Conservation (phyloP, 352 stramenopile genomes). For the Pythium myriotylum region DNA sequence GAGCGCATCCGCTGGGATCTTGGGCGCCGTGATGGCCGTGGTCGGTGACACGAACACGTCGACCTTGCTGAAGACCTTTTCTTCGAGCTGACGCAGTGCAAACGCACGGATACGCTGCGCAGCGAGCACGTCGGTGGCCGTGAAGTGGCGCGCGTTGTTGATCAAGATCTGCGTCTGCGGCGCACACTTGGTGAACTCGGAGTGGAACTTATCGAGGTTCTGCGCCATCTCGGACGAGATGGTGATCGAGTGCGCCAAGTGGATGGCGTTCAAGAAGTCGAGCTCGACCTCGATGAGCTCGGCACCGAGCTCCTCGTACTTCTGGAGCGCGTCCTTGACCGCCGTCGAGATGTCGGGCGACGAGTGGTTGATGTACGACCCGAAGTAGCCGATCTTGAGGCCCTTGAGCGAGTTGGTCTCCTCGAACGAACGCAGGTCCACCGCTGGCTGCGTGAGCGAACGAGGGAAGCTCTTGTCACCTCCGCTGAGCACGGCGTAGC, state of each 20-base stretch:
- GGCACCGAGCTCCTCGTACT: slow-evolving; percentile 60
- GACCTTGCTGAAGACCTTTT: slow-evolving; percentile 80
- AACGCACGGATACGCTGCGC: slow-evolving; percentile 86
- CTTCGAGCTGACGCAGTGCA: slow-evolving; percentile 71
- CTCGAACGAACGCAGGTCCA: slow-evolving; percentile 63
- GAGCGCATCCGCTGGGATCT: slow-evolving; percentile 55
- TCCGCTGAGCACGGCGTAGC: slow-evolving; percentile 84
- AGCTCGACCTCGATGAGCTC: slow-evolving; percentile 78
- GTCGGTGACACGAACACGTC: slow-evolving; percentile 90
- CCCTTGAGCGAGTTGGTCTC: slow-evolving; percentile 55
- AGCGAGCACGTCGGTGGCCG: slow-evolving; percentile 78
- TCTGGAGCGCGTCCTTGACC: slow-evolving; percentile 48
- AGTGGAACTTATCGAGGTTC: slow-evolving; percentile 68
- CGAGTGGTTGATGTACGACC: slow-evolving; percentile 73
- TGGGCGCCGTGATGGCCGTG: slow-evolving; percentile 74
- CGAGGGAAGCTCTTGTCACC: slow-evolving; percentile 48
- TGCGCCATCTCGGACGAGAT: slow-evolving; percentile 84
- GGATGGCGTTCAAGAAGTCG: slow-evolving; percentile 75
- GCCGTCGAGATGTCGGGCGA: slow-evolving; percentile 54
- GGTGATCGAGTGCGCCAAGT: slow-evolving; percentile 79
- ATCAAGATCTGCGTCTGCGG: slow-evolving; percentile 78
- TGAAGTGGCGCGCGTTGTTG: slow-evolving; percentile 65
- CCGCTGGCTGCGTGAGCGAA: slow-evolving; percentile 49
- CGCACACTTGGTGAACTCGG: slow-evolving; percentile 55
- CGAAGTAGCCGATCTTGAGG: slow-evolving; percentile 82